A percentile compares a stretch with the other conserved stretches of the same genome.
phyloP scores from a whole-genome alignment of 345 rosid genomes.

The Sisymbrium irio region DNA sequence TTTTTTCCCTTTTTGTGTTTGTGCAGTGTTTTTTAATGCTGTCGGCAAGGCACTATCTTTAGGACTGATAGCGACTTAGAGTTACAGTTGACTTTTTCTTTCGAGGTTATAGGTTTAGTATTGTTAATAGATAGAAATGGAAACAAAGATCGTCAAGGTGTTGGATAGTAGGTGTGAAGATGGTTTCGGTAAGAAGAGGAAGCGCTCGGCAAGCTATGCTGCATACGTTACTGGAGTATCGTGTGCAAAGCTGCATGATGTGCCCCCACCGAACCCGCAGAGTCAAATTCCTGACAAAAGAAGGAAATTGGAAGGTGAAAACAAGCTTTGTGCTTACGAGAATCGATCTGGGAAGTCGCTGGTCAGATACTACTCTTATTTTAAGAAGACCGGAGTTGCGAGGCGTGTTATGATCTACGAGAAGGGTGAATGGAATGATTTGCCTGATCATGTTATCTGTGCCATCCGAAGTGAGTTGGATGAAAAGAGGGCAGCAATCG shows the following conservation, averaged over 20 bases:
- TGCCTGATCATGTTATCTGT: conserved; percentile 44
- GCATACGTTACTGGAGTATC: conserved; percentile 45
- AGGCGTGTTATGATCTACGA: conserved; percentile 71
- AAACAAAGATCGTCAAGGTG: conserved; percentile 51
- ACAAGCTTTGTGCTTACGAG: conserved; percentile 33
- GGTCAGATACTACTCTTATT: conserved; percentile 62
- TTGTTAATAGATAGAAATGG: conserved; percentile 68
- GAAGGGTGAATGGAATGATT: conserved; percentile 78
- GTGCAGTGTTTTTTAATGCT: conserved; percentile 33
- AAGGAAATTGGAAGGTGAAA: conserved; percentile 43
- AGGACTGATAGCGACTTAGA: conserved; percentile 41
- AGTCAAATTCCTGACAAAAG: conserved; percentile 45
- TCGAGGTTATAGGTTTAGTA: conserved; percentile 42
- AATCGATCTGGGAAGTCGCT: conserved; percentile 44
- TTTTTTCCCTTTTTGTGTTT: not conserved
- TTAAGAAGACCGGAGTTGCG: conserved; percentile 60
- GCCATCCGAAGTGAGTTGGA: conserved; percentile 53
- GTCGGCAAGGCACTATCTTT: conserved; percentile 37
- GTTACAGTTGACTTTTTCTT: conserved; percentile 33
- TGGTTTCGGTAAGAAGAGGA: conserved; percentile 48
- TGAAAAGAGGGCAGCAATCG: conserved; percentile 60
- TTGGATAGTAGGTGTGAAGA: conserved; percentile 49
- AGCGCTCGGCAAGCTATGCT: conserved; percentile 42
- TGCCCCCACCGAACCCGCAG: conserved; percentile 33
- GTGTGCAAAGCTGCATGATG: conserved; percentile 27